Evolutionary conservation across 208 protist species (phyloP), one percentile per base, ranked within the genome.

Genomic region (Leishmania tarentolae): DNA sequence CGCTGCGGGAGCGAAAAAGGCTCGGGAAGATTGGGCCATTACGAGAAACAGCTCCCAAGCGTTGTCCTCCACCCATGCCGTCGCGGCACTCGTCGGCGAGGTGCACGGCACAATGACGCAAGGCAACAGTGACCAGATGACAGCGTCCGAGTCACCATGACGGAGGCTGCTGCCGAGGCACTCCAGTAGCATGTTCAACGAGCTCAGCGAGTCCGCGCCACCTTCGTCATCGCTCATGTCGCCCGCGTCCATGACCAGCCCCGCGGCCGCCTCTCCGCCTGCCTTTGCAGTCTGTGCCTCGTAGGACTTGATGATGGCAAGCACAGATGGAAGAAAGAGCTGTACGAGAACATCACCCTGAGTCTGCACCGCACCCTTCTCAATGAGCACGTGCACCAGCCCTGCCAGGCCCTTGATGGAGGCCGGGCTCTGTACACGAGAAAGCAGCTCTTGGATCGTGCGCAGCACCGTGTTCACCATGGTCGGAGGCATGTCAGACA

Each of bases 41-140:
- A 74, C 66, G 24, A 95, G 85, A 0, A 97, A 80, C 31, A 96
- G 75, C 75, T 96, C 94, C 94, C 94, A 97, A 17, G 89, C 92
- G 73, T 89, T 56, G 72, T 97, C 94, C 85, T 96, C 92, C 35
- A 80, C 92, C 88, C 90, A 96, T 40, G 88, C 81, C 11, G 90
- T 86, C n/a, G 93, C 75, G 0, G 82, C 37, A 17, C 77, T 52
- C 1, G 66, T 86, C 28, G 89, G 83, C 42, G 63, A 31, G 0
- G 87, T 97, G 87, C 92, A 97, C 28, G 84, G 84, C 66, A 91
- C 40, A 5, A 96, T 83, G 47, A 96, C 74, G 42, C 82, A 24
- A 40, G 73, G 68, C 66, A 93, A 89, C 28, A 95, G 79, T 0
- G 81, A 71, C 91, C 94, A 97, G 17, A 91, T 61, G 2, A 82